Conservation (phyloP, 2,329 filamentous ascomycete species). For the Lachnellula arida region DNA sequence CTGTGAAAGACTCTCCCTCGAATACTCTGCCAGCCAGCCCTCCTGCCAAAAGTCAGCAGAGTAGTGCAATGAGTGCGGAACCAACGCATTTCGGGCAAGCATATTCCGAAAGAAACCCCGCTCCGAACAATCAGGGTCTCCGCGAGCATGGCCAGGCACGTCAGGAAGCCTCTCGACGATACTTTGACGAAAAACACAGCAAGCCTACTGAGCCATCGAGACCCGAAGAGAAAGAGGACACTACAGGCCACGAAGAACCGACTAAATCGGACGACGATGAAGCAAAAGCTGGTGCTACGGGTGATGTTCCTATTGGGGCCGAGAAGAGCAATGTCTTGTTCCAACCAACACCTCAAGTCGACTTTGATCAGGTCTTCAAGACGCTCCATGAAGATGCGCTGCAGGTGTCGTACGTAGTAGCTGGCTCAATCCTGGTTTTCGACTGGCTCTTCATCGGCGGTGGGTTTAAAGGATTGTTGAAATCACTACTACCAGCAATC, state of each 20-base stretch:
- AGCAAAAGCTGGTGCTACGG: conserved; percentile 15
- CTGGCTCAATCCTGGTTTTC: conserved; percentile 10
- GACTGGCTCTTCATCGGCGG: conserved; percentile 20
- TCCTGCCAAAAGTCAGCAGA: not conserved
- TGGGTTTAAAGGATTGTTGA: conserved; percentile 13
- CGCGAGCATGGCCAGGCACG: conserved; percentile 9
- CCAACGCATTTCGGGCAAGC: conserved; percentile 16
- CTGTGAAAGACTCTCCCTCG: too few species aligned
- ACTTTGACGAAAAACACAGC: conserved; percentile 12
- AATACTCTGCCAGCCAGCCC: not conserved
- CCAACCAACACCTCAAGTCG: conserved; percentile 15
- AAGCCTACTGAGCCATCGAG: not conserved
- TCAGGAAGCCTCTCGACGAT: conserved; percentile 14
- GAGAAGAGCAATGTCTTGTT: conserved; percentile 22
- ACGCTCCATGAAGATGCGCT: conserved; percentile 9
- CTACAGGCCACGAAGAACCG: not conserved
- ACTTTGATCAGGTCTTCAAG: conserved; percentile 16
- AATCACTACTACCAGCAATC: conserved; percentile 14
- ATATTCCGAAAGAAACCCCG: conserved; percentile 22
- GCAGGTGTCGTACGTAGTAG: conserved; percentile 13
- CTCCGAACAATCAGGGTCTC: conserved; percentile 22
- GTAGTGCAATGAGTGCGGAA: conserved; percentile 2
- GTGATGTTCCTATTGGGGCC: conserved; percentile 19
- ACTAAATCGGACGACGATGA: not conserved
- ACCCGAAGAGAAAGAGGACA: conserved; percentile 2